These are phyloP conservation scores for Penicillium atrosanguineum DNA, from an alignment of 495 filamentous ascomycete species.

Conservation along the genomic window DNA sequence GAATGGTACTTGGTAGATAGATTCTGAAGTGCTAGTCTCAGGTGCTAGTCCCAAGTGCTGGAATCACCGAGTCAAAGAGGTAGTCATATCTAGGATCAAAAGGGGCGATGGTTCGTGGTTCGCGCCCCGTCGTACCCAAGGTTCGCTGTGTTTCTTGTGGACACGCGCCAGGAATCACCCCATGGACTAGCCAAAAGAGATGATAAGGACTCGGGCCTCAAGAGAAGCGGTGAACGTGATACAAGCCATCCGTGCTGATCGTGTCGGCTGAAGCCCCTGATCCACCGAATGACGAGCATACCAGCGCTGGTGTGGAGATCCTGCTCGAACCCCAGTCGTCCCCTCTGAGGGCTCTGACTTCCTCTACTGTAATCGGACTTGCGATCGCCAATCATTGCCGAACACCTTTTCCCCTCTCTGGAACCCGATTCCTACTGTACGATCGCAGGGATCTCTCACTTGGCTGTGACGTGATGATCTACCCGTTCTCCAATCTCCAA, in stretches of 20 bases:
- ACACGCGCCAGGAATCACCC: not conserved
- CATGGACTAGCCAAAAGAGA: not conserved
- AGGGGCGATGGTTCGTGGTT: conserved; percentile 11
- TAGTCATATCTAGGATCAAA: not conserved
- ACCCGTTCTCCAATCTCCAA: not conserved
- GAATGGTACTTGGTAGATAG: not conserved
- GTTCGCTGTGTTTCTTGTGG: not conserved
- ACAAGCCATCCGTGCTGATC: conserved; percentile 23
- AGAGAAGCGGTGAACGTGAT: conserved; percentile 32
- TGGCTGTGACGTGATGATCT: conserved; percentile 7
- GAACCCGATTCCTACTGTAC: not conserved
- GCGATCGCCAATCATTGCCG: conserved; percentile 15
- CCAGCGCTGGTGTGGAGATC: conserved; percentile 21
- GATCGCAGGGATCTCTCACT: not conserved
- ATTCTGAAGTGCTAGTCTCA: no score
- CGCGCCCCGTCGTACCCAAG: conserved; percentile 11
- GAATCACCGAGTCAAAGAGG: not conserved
- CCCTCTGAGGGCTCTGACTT: not conserved
- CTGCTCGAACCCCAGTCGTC: conserved; percentile 18
- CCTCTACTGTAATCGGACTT: conserved; percentile 1
- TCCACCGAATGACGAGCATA: conserved; percentile 34
- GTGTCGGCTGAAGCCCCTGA: conserved; percentile 26
- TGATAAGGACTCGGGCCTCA: conserved; percentile 12
- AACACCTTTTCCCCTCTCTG: conserved; percentile 11
- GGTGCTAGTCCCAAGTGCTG: no score